These are phyloP conservation scores for Clitoria ternatea DNA, from an alignment of 306 rosid species.

Conservation along the genomic window DNA sequence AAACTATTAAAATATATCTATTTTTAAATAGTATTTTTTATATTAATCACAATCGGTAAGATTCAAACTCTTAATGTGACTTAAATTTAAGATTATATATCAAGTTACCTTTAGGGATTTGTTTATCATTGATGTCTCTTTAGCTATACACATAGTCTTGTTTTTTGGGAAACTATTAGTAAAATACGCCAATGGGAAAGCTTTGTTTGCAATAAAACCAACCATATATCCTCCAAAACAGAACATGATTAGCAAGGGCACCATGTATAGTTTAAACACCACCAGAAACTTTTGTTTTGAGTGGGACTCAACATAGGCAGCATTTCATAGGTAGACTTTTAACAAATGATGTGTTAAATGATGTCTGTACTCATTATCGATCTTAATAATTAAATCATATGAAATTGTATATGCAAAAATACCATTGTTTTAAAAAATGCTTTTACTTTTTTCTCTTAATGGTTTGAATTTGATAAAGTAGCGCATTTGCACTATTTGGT, in stretches of 20 bases:
- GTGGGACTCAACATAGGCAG: background rate
- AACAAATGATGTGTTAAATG: conserved; percentile 1
- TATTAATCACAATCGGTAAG: too few relatives aligned
- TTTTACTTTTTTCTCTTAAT: background rate
- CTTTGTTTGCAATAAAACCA: conserved; percentile 10
- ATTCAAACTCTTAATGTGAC: too few relatives aligned
- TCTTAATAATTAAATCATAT: background rate
- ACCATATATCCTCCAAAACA: conserved; percentile 4
- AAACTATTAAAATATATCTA: too few relatives aligned
- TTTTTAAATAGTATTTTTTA: too few relatives aligned
- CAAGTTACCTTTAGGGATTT: background rate
- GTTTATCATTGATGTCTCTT: background rate
- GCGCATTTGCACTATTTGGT: too few relatives aligned
- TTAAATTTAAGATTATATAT: too few relatives aligned
- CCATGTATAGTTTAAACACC: background rate
- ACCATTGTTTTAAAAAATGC: too few relatives aligned
- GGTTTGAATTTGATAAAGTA: background rate
- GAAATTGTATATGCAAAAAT: too few relatives aligned
- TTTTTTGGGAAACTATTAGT: background rate
- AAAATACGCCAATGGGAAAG: background rate
- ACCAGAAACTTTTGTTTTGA: background rate
- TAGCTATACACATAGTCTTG: background rate
- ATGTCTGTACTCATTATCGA: background rate
- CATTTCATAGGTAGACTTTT: background rate
- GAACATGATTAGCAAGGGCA: conserved; percentile 6